These are phyloP conservation scores for Epichloe coenophiala DNA, from an alignment of 2,329 filamentous ascomycete species.

Conservation along the genomic window DNA sequence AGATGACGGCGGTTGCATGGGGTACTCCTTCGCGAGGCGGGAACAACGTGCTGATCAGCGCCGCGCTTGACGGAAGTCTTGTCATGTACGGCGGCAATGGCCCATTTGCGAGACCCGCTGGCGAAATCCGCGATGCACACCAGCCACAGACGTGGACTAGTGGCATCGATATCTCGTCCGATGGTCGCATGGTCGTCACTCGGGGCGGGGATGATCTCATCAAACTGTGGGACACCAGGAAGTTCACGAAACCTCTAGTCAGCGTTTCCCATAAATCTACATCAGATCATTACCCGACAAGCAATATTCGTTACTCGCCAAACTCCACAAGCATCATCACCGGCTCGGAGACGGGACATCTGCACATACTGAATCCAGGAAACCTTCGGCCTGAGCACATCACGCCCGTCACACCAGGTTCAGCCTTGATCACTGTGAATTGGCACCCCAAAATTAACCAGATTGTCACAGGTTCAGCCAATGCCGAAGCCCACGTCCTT, in stretches of 20 bases:
- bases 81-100: constrained; percentile 88
- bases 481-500: constrained; percentile 77
- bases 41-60: constrained; percentile 63
- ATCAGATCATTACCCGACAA: constrained; percentile 69
- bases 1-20: constrained; percentile 92
- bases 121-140: constrained; percentile 76
- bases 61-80: constrained; percentile 78
- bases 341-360: constrained; percentile 70
- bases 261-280: constrained; percentile 69
- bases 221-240: constrained; percentile 93
- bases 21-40: constrained; percentile 63
- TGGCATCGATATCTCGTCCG: constrained; percentile 77
- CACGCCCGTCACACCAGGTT: constrained; percentile 77
- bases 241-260: constrained; percentile 82
- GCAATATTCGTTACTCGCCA: constrained; percentile 82
- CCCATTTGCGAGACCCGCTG: constrained; percentile 68
- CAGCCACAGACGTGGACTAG: constrained; percentile 76
- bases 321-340: constrained; percentile 76
- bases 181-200: constrained; percentile 82
- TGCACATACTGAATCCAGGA: constrained; percentile 88
- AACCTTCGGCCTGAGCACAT: constrained; percentile 75
- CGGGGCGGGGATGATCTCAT: constrained; percentile 84
- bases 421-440: constrained; percentile 66
- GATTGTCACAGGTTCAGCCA: constrained; percentile 86
- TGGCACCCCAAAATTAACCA: constrained; percentile 97